Base-by-base conservation (phyloP, 352 stramenopile species). In the Phytopythium oedochilum region DNA sequence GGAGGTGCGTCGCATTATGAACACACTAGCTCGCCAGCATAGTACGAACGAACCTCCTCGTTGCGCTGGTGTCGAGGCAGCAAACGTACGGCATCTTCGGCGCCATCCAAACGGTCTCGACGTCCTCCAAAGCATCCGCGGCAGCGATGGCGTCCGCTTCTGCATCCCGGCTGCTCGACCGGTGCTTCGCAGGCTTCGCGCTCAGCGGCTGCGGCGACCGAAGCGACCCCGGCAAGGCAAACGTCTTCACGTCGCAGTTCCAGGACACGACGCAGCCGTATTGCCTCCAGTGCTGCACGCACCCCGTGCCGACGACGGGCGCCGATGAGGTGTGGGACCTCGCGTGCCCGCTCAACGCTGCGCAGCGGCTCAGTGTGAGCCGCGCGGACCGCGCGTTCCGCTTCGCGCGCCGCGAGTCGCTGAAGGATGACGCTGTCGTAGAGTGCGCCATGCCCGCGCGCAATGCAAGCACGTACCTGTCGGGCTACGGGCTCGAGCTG, bases 281-380 rank as follows among this genome's bases (percentile, higher is more conserved):
- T 32, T 92, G 81, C 34, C 51, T 92, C 11, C 79, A 92, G 55
- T 92, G 81, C 60, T 92, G 81, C 49, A 80, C 78, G 0, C 83
- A 81, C 20, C 81, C 81, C n/a, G 76, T 84, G n/a, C 71, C 76
- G 3, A 36, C 58, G 14, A 60, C 40, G 23, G 71, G 78, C 34
- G 78, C 73, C 10, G 81, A 92, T 38, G 81, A 92, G 55, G 86
- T 79, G 9, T 92, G 81, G 81, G 86, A 92, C 64, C 61, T 92
- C 25, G 73, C 72, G 22, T 92, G 81, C 49, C 78, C 81, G 3
- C 54, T 92, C 8, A 89, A 86, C 18, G 73, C 76, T 17, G 51
- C 88, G 2, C 73, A 92, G 56, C 68, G 75, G 10, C 66, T 88
- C n/a, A 88, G 70, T 36, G 73, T 92, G 40, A 88, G 78, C 53